Evolutionary conservation across 2,329 filamentous ascomycete genomes (phyloP).

Genomic region (Fusarium coicis): DNA sequence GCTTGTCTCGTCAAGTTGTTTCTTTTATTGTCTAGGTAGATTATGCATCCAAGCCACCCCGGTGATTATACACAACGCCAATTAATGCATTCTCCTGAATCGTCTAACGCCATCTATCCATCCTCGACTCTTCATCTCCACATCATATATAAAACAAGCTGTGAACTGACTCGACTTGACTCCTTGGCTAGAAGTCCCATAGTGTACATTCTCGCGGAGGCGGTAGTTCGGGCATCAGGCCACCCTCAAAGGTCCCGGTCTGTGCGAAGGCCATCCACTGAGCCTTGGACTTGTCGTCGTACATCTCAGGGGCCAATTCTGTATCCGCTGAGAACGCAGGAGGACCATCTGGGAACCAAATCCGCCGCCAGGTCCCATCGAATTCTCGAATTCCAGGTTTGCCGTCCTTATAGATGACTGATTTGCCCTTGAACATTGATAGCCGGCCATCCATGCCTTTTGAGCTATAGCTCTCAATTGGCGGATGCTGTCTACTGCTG

Average conservation of each 20-base stretch:
- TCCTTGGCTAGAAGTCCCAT: slow-evolving; percentile 72
- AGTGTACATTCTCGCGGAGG: slow-evolving; percentile 80
- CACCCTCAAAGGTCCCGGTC: slow-evolving; percentile 75
- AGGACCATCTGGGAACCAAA: slow-evolving; percentile 79
- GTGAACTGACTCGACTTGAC: not conserved
- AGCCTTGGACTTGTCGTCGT: slow-evolving; percentile 68
- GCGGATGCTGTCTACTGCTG: slow-evolving; percentile 58
- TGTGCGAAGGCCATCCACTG: slow-evolving; percentile 73
- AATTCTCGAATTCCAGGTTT: slow-evolving; percentile 61
- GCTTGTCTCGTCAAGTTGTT: not conserved
- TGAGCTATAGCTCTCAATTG: slow-evolving; percentile 56
- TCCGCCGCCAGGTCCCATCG: slow-evolving; percentile 69
- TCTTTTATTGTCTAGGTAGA: slow-evolving; percentile 1
- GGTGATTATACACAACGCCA: slow-evolving; percentile 29
- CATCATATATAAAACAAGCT: slow-evolving; percentile 75
- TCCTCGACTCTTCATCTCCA: slow-evolving; percentile 9
- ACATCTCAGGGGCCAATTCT: slow-evolving; percentile 65
- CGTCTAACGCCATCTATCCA: slow-evolving; percentile 30
- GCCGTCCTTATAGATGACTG: slow-evolving; percentile 66
- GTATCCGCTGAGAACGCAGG: slow-evolving; percentile 72
- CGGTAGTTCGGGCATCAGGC: slow-evolving; percentile 79
- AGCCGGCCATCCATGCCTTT: slow-evolving; percentile 59
- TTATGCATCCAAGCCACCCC: slow-evolving; percentile 16
- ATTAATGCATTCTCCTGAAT: slow-evolving; percentile 30
- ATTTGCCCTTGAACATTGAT: slow-evolving; percentile 70